These are phyloP conservation scores for Gossypium stocksii DNA, from an alignment of 345 rosid genomes.

Conservation along the genomic window DNA sequence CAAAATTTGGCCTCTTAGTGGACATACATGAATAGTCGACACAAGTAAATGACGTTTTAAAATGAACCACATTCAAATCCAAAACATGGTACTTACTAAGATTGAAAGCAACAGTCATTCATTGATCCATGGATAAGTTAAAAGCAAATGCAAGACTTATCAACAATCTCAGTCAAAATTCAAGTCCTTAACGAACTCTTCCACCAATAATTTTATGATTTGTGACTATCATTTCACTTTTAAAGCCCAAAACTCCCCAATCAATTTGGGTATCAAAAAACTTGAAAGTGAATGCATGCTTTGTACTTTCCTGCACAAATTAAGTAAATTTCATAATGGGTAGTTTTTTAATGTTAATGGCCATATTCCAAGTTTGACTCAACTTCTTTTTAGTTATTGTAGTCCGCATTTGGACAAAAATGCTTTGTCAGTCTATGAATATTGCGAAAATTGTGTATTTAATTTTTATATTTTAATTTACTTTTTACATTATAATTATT, in stretches of 20 bases:
- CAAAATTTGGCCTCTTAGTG: background rate
- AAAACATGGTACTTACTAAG: background rate
- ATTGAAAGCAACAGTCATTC: background rate
- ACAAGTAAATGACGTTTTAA: background rate
- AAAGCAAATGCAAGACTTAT: background rate
- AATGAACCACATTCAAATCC: background rate
- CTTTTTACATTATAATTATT: too few relatives aligned
- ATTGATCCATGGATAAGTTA: background rate
- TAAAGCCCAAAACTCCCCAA: background rate
- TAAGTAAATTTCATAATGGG: background rate
- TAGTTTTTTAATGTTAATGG: too few relatives aligned
- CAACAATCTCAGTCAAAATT: constrained; percentile 5
- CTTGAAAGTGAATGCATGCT: background rate
- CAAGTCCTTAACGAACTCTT: constrained; percentile 5
- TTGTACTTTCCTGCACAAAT: background rate
- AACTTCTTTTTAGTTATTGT: background rate
- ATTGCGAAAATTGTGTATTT: rapidly evolving
- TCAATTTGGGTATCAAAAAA: background rate
- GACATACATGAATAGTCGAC: background rate
- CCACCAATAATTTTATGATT: background rate
- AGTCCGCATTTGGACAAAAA: background rate
- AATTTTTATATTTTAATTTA: too few relatives aligned
- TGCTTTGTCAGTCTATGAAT: too few relatives aligned
- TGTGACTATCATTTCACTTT: too few relatives aligned
- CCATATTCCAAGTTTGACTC: background rate